Base-by-base conservation (phyloP, 129 eudicot genomes). In the Pulicaria dysenterica region DNA sequence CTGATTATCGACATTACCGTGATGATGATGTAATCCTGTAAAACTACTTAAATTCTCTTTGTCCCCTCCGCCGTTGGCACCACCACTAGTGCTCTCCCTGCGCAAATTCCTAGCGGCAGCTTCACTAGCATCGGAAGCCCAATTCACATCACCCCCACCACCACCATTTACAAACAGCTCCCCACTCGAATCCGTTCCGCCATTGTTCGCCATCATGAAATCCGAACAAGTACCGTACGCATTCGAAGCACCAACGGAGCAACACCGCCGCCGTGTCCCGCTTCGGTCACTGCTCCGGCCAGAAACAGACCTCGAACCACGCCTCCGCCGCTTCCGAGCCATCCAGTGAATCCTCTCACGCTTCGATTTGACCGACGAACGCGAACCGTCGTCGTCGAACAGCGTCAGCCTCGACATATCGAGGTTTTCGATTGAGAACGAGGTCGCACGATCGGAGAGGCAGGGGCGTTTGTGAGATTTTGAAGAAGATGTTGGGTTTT, bases 101-200 rank as follows among this genome's bases (percentile, higher is more conserved):
- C 91, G 73, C 77, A 63, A 41, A 49, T 56, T 84, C 88, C 84
- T 77, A 15, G 44, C 70, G 15, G 41, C 67, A 11, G 63, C 80
- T 69, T 88, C 97, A 47, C 97, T 85, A 9, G 85, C 89, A 81
- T 92, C 97, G 7, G 94, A 89, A 9, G 80, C 85, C 98, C 98
- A 89, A 83, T 85, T 85, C 46, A 79, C 84, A 53, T 92, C 91
- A 64, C 89, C 91, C 1, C 61, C 74, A 38, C 58, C 89, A 58
- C 83, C 87, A 16, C 73, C 81, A 51, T 74, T 85, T 34, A 85
- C 84, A 87, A 92, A 92, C 85, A 89, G 45, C 83, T 92, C 98
- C 60, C 98, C 98, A 62, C 96, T 92, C 43, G 98, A 89, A 84
- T 92, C 98, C 41, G 98, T 92, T n/a, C 95, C 97, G 0, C 79